Conservation (phyloP, 1,139 yeast species). For the Wickerhamiella pararugosa region DNA sequence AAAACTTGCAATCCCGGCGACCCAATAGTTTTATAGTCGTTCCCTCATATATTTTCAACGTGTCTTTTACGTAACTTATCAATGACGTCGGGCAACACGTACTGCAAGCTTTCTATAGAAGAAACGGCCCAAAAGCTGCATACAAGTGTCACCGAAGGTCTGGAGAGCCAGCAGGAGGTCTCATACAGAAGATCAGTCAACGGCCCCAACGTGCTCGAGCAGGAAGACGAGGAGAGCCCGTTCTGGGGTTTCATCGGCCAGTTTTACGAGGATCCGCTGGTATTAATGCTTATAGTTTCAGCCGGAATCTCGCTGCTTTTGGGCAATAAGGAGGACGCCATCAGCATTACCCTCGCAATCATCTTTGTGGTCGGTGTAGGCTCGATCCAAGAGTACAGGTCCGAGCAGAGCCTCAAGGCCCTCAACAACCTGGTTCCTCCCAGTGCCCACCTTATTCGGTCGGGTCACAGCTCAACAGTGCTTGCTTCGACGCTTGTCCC, state of each 20-base stretch:
- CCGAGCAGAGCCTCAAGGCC: slow-evolving; percentile 87
- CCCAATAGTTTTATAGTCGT: too few species aligned
- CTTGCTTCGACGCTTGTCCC: slow-evolving; percentile 81
- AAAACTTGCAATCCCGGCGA: too few species aligned
- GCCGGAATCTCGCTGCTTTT: slow-evolving; percentile 71
- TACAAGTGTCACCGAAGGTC: slow-evolving; percentile 46
- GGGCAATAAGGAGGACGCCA: slow-evolving; percentile 90
- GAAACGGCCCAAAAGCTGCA: slow-evolving; percentile 47
- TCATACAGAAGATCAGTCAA: slow-evolving; percentile 53
- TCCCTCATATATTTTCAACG: too few species aligned
- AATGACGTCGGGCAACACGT: slow-evolving; percentile 33
- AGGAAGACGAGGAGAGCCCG: slow-evolving; percentile 65
- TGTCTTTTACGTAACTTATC: not conserved
- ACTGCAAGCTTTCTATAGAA: slow-evolving; percentile 41
- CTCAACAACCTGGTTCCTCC: slow-evolving; percentile 86
- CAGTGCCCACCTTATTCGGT: slow-evolving; percentile 76
- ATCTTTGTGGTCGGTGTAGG: slow-evolving; percentile 88
- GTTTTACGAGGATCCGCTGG: slow-evolving; percentile 80
- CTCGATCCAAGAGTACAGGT: slow-evolving; percentile 87
- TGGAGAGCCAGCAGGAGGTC: slow-evolving; percentile 54
- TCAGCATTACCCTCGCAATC: slow-evolving; percentile 70
- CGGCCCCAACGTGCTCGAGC: slow-evolving; percentile 60
- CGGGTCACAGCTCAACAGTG: slow-evolving; percentile 53
- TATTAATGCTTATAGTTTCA: slow-evolving; percentile 71
- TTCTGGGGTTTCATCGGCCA: slow-evolving; percentile 54